Evolutionary conservation across 2,329 filamentous ascomycete genomes (phyloP).

Genomic region (Ramularia collo-cygni): DNA sequence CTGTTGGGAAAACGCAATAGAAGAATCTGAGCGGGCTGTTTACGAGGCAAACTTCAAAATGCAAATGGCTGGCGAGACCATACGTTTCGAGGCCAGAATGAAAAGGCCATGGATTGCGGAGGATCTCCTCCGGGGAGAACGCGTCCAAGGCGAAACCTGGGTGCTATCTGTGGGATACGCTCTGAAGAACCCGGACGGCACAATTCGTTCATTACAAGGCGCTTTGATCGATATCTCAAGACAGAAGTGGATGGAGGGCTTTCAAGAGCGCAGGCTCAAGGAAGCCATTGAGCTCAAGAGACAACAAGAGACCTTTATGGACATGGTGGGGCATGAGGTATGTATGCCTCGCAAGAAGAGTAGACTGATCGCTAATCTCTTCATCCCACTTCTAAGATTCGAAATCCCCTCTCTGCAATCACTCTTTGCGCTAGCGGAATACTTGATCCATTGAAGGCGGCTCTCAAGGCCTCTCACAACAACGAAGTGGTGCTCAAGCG

Average conservation of each 20-base stretch:
- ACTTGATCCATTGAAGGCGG: slow-evolving; percentile 3
- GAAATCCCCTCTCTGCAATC: slow-evolving; percentile 39
- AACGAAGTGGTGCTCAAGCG: slow-evolving; percentile 4
- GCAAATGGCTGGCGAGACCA: slow-evolving; percentile 14
- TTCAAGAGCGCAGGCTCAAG: slow-evolving; percentile 32
- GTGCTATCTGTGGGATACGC: slow-evolving; percentile 15
- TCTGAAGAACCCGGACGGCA: slow-evolving; percentile 6
- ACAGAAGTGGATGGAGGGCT: slow-evolving; percentile 33
- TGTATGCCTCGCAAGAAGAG: too few relatives aligned
- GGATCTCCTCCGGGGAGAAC: slow-evolving; percentile 12
- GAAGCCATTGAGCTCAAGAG: slow-evolving; percentile 33
- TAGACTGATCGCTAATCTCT: too few relatives aligned
- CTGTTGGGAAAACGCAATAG: slow-evolving; percentile 7
- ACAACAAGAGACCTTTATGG: slow-evolving; percentile 28
- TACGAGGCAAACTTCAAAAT: slow-evolving; percentile 14
- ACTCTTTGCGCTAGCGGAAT: slow-evolving; percentile 38
- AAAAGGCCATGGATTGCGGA: slow-evolving; percentile 10
- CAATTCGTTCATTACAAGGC: slow-evolving; percentile 31
- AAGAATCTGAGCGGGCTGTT: slow-evolving; percentile 7
- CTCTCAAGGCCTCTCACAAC: slow-evolving; percentile 5
- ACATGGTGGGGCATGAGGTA: slow-evolving; percentile 6
- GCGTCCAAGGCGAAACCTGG: slow-evolving; percentile 15
- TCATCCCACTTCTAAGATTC: too few relatives aligned
- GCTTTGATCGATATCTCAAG: slow-evolving; percentile 34
- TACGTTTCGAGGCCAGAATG: slow-evolving; percentile 28